phyloP scores from a whole-genome alignment of 345 rosid genomes.

The Populus simonii region DNA sequence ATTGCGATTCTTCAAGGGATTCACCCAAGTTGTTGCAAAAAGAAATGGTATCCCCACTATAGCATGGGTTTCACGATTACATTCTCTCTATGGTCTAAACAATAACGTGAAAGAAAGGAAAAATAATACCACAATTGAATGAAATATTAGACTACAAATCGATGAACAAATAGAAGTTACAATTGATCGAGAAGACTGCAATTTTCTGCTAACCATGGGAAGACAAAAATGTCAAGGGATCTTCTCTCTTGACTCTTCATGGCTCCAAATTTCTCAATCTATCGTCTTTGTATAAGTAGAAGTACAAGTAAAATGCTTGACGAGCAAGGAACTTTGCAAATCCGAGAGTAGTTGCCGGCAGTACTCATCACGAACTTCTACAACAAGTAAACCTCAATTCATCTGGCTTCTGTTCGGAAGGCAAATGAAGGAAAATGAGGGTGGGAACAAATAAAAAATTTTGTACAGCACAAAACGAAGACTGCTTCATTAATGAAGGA shows the following conservation, averaged over 20 bases:
- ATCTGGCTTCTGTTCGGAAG: background rate
- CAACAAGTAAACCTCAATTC: slow-evolving; percentile 2
- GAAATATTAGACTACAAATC: background rate
- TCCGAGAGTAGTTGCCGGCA: background rate
- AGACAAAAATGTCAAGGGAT: background rate
- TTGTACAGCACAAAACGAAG: background rate
- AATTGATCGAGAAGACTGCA: background rate
- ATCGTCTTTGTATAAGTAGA: background rate
- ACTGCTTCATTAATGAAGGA: no score
- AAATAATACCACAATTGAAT: background rate
- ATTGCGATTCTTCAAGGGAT: no score
- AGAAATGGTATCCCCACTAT: no score
- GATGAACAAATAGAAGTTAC: background rate
- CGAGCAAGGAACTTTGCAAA: background rate
- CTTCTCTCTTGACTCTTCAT: background rate
- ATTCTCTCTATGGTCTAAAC: no score
- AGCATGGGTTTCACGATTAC: no score
- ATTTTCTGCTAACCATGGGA: background rate
- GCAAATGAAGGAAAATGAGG: background rate
- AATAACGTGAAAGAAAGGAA: background rate
- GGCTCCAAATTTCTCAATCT: background rate
- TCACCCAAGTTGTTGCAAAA: no score
- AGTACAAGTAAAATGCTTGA: background rate
- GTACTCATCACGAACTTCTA: background rate
- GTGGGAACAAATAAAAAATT: background rate